Base-by-base conservation (phyloP, 345 rosid genomes). In the Bruguiera parviflora region DNA sequence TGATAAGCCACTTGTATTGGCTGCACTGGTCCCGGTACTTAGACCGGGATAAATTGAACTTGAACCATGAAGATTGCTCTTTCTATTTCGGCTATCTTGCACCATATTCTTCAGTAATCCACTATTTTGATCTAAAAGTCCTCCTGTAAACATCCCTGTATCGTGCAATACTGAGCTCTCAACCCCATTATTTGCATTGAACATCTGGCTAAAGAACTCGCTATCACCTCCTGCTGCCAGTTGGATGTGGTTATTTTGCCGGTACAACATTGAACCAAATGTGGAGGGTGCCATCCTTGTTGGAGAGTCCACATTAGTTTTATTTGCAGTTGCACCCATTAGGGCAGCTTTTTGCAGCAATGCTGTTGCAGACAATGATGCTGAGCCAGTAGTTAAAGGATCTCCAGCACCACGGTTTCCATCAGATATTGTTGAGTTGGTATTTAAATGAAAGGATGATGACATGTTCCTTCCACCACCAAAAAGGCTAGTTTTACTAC, bases 281-380 rank as follows among this genome's bases (percentile, higher is more conserved):
- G 80, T 64, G 33, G 78, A 78, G 18, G 73, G 65, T 2, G 80
- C 76, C 79, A 77, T 72, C 28, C 65, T 77, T 49, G 78, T 70
- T 0, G 83, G 65, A 65, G 72, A 51, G 52, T 57, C 81, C 55
- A 76, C 53, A 64, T 71, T 63, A 29, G 46, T 37, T 22, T 46
- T 51, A 31, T 67, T 74, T 29, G 79, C 58, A 32, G 83, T 67
- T 62, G 84, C 85, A 11, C 91, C 88, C 84, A 87, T 82, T 59
- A 84, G 88, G 62, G 85, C 85, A 13, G 84, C 86, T 58, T 84
- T 84, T 66, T 84, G 88, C 61, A 86, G 65, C 70, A 86, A 67
- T 6, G 83, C 86, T 0, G 88, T 87, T 13, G 88, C 91, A 0
- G 91, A 84, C 79, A 87, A 74, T 29, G 84, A 77, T 22, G 81